These are phyloP conservation scores for Zymoseptoria pseudotritici DNA, from an alignment of 2,329 filamentous ascomycete species.

Conservation along the genomic window DNA sequence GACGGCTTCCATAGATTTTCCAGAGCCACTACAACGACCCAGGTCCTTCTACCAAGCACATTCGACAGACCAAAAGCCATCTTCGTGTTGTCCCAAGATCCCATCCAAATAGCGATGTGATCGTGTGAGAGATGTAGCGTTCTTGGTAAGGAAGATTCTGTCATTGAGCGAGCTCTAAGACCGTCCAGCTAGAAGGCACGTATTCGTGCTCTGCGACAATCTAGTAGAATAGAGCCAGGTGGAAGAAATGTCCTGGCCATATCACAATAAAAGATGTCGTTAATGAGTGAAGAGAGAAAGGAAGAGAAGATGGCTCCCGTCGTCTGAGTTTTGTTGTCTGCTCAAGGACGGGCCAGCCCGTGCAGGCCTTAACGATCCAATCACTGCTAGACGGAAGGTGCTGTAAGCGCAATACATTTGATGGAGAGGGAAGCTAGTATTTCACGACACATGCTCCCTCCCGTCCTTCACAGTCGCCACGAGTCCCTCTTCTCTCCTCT, in stretches of 20 bases:
- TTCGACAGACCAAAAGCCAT: neutral
- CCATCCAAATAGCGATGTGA: neutral
- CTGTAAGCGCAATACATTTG: neutral
- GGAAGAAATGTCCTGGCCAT: slow-evolving; percentile 35
- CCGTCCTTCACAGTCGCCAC: neutral
- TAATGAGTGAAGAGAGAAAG: slow-evolving; percentile 44
- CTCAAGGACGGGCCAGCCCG: neutral
- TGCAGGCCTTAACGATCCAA: slow-evolving; percentile 13
- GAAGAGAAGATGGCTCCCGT: slow-evolving; percentile 7
- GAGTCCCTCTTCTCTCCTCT: slow-evolving; percentile 1
- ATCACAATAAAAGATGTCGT: slow-evolving; percentile 62
- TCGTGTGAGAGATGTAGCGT: slow-evolving; percentile 44
- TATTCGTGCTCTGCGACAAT: slow-evolving; percentile 51
- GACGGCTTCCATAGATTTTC: neutral
- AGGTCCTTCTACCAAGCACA: neutral
- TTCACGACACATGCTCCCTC: too few species aligned
- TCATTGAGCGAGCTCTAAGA: slow-evolving; percentile 49
- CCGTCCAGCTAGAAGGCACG: slow-evolving; percentile 59
- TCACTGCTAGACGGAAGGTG: slow-evolving; percentile 13
- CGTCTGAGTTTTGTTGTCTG: neutral
- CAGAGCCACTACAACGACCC: neutral
- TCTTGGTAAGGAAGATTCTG: slow-evolving; percentile 59
- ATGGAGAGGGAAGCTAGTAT: neutral
- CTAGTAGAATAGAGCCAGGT: slow-evolving; percentile 55
- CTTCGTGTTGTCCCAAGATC: neutral